Evolutionary conservation across 73 alveolate species (phyloP).

Genomic region (Effrenium voratum): DNA sequence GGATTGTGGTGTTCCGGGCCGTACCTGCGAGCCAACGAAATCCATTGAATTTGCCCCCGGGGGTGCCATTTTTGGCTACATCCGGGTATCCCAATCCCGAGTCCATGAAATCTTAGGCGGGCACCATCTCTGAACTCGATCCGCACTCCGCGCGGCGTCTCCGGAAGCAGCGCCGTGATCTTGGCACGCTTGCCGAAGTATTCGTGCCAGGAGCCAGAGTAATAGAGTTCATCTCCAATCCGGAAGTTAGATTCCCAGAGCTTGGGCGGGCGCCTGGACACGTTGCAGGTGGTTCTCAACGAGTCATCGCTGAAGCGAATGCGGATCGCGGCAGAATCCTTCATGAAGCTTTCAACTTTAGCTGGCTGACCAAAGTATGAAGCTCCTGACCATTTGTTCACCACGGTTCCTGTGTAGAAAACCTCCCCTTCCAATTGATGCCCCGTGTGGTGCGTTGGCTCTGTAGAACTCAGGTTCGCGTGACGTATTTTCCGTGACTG

Average conservation of each 20-base stretch:
- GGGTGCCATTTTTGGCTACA: too few species aligned
- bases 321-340: neutral
- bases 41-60: too few species aligned
- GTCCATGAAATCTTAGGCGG: too few species aligned
- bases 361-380: neutral
- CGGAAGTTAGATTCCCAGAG: neutral
- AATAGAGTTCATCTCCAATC: slow-evolving; percentile 14
- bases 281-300: neutral
- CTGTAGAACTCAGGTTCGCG: too few species aligned
- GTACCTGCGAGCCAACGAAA: too few species aligned
- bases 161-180: neutral
- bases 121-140: slow-evolving; percentile 17
- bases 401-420: neutral
- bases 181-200: neutral
- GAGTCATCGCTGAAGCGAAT: neutral
- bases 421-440: too few species aligned
- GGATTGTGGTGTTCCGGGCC: neutral
- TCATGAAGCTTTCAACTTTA: neutral
- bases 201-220: neutral
- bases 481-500: too few species aligned
- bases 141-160: neutral
- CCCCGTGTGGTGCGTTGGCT: too few species aligned
- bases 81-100: too few species aligned
- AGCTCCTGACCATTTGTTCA: neutral
- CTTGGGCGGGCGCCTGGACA: neutral